These are phyloP conservation scores for Volvariella surrecta DNA, from an alignment of 1,284 basidiomycete genomes.

Conservation along the genomic window DNA sequence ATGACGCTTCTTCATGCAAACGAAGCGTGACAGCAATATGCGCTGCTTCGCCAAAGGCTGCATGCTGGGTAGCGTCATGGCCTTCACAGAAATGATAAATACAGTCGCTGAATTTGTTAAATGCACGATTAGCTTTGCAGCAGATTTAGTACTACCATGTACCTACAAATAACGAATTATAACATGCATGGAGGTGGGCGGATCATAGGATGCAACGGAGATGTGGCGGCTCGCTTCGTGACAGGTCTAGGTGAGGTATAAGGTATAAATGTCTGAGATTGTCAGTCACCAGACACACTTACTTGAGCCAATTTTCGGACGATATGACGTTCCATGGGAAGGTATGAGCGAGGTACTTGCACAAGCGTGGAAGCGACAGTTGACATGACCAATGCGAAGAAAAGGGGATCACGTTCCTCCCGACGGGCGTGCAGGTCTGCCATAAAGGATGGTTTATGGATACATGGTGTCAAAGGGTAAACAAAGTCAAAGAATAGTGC, in stretches of 20 bases:
- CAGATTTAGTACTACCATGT: neutral
- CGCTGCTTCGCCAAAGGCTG: conserved; percentile 74
- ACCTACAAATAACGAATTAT: conserved; percentile 78
- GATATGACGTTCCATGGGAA: conserved; percentile 72
- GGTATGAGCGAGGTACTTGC: conserved; percentile 72
- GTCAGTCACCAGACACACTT: conserved; percentile 8
- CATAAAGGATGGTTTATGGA: conserved; percentile 82
- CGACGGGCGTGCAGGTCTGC: conserved; percentile 67
- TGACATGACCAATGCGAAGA: conserved; percentile 81
- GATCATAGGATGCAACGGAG: conserved; percentile 71
- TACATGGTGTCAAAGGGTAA: conserved; percentile 76
- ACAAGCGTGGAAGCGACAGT: conserved; percentile 78
- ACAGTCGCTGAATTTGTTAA: conserved; percentile 57
- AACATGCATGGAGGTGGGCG: conserved; percentile 73
- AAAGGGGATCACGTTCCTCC: conserved; percentile 79
- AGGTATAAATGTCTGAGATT: conserved; percentile 3
- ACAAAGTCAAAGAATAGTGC: conserved; percentile 85
- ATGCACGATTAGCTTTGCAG: conserved; percentile 6
- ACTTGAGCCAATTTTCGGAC: conserved; percentile 68
- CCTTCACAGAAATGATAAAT: conserved; percentile 82
- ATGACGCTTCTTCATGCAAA: conserved; percentile 77
- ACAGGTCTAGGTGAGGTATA: conserved; percentile 39
- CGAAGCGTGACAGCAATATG: conserved; percentile 75
- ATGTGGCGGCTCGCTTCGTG: conserved; percentile 77
- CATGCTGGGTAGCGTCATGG: conserved; percentile 80